Evolutionary conservation across 2,329 filamentous ascomycete species (phyloP).

Genomic region (Bisporella sp.): DNA sequence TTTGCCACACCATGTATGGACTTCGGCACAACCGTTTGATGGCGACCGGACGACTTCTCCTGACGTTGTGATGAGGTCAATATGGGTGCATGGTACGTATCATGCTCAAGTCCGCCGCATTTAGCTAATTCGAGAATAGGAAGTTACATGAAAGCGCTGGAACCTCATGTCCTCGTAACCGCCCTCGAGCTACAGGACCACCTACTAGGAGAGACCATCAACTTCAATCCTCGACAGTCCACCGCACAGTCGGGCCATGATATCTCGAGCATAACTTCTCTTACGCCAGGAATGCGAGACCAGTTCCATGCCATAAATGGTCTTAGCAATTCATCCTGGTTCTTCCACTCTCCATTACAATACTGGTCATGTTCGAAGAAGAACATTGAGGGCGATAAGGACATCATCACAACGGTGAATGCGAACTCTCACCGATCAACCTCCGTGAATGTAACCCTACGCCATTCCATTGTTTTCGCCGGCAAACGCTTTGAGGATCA

Average conservation of each 20-base stretch:
- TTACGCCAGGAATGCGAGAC: conserved; percentile 37
- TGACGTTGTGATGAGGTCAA: conserved; percentile 74
- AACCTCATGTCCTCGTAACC: conserved; percentile 55
- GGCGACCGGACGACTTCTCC: conserved; percentile 43
- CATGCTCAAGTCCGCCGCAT: not conserved
- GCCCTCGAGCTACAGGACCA: conserved; percentile 65
- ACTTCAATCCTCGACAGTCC: conserved; percentile 44
- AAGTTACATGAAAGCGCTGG: conserved; percentile 70
- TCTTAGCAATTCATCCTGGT: conserved; percentile 59
- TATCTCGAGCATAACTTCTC: conserved; percentile 13
- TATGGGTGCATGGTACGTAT: conserved; percentile 64
- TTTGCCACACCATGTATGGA: conserved; percentile 76
- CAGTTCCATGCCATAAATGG: conserved; percentile 53
- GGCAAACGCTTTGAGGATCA: conserved; percentile 70
- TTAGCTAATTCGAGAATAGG: conserved; percentile 13
- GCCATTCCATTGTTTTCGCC: conserved; percentile 74
- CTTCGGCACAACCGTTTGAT: conserved; percentile 58
- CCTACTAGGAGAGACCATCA: conserved; percentile 53
- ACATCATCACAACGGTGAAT: conserved; percentile 66
- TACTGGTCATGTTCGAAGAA: conserved; percentile 68
- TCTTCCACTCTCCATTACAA: conserved; percentile 75
- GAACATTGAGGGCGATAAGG: conserved; percentile 48
- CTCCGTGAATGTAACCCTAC: conserved; percentile 64
- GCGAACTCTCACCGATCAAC: conserved; percentile 53
- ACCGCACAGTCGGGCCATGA: conserved; percentile 7